Evolutionary conservation across 75 land plant genomes (phyloP), one percentile per base, ranked within the genome.

Genomic region (Cupressus sempervirens): DNA sequence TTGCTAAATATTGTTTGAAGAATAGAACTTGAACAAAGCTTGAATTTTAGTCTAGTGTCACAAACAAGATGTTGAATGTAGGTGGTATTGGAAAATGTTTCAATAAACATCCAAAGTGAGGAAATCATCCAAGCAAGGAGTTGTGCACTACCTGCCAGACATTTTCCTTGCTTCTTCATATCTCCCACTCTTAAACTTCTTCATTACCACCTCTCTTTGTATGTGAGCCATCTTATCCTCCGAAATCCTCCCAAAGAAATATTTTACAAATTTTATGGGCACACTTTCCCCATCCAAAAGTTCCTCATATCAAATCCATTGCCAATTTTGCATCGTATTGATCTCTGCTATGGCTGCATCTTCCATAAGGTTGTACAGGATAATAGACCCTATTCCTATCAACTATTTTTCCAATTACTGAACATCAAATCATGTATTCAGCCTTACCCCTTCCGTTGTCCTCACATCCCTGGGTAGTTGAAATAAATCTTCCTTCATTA

Each of bases 361-460:
- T 87, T 94, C 99, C 97, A 97, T 97, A 20, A 97, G 90, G 84
- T 95, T 95, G 89, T 97, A 95, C 20, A 95, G 89, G 46, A 97
- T 97, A n/a, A 97, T 96, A 1, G 97, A 92, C 0, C 97, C 97
- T 1, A 97, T 87, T 13, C 96, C 98, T 35, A 89, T 87, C 68
- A 97, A 91, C 99, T 96, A 95, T 7, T 96, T 97, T 29, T 93
- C 96, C 45, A 97, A 12, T 80, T 97, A 97, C 89, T 95, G 97
- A 20, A 95, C 87, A 12, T 97, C 99, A 0, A 97, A 94, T 10
- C 99, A 73, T 26, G 94, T 92, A 88, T 97, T 97, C 35, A 94
- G 90, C 7, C 97, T 88, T 23, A 97, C 92, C 12, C 97, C 99
- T 36, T 95, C 99, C 82, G 94, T 73, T 9, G 96, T 93, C 23